Base-by-base conservation (phyloP, 352 stramenopile genomes). In the Lagenidium giganteum region DNA sequence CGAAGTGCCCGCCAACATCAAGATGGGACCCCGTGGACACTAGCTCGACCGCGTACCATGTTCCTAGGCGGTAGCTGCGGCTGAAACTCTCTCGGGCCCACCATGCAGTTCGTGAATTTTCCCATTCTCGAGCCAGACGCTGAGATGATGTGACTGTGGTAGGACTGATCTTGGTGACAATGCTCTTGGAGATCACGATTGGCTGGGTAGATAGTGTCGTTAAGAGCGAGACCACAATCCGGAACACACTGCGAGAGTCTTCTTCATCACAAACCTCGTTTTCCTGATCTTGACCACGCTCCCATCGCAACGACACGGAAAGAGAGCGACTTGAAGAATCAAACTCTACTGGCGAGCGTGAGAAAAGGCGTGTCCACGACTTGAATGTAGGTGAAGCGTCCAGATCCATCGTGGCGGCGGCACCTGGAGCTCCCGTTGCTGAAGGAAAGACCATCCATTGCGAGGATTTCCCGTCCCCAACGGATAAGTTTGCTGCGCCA, bases 81-180 rank as follows among this genome's bases (percentile, higher is more conserved):
- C 78, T 90, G 40, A 69, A 88, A 18, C 70, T 83, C 46, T 93
- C 81, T n/a, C 75, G 67, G 0, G 73, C 78, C 81, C 81, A 93
- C 81, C 78, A 93, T 14, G 67, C 64, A 1, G 62, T 88, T 5
- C 75, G 49, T 3, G 70, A 64, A 7, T 43, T 49, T 23, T 76
- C 72, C 30, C 72, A 57, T 3, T 78, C 74, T 9, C 68, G 57
- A 1, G 62, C 62, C 9, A 87, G 59, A 2, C 73, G 70, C 36
- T 87, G 72, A 0, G 55, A 62, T 11, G 67, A 65, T 7, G 65
- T 65, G 0, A 82, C 56, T 1, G 47, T 62, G 8, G 47, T 64
- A 0, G 57, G 40, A 21, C 63, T 76, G 5, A 90, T 53, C 34
- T 93, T 93, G 3, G 67, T 64, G 4, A 80, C 77, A 3, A 93